Percentiles rank a stretch among this genome's conserved stretches.
These are phyloP conservation scores for Carallia pectinifolia DNA, from an alignment of 345 rosid genomes.

Conservation along the genomic window DNA sequence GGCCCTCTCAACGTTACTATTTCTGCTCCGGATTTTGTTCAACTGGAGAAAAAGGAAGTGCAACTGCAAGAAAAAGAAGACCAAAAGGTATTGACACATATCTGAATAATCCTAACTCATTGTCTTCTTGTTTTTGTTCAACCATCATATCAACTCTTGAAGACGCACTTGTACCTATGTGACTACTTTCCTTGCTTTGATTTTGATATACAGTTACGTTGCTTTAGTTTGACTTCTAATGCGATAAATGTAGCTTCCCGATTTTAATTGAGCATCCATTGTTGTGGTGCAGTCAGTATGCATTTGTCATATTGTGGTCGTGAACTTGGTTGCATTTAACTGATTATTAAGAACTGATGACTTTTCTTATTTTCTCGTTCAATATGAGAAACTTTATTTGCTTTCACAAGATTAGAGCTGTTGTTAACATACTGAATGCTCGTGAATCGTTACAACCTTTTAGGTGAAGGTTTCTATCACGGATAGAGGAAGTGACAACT, in stretches of 20 bases:
- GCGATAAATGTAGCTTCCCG: too few species aligned
- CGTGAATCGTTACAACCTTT: slow-evolving; percentile 8
- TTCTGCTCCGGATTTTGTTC: slow-evolving; percentile 53
- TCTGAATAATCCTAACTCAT: not conserved
- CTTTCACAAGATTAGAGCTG: not conserved
- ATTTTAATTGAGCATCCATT: too few species aligned
- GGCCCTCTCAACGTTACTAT: slow-evolving; percentile 43
- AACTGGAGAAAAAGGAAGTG: slow-evolving; percentile 44
- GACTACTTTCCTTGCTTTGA: not conserved
- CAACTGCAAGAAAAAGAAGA: slow-evolving; percentile 48
- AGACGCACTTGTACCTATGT: not conserved
- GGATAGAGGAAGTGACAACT: slow-evolving; percentile 31
- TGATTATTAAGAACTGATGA: not conserved
- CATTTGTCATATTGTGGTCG: too few species aligned
- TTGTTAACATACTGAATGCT: not conserved
- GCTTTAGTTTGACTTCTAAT: not conserved
- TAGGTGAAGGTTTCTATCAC: slow-evolving; percentile 60
- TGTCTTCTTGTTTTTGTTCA: not conserved
- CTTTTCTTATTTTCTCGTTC: not conserved
- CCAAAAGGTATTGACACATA: slow-evolving; percentile 42
- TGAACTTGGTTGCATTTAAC: not conserved
- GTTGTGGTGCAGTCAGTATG: too few species aligned
- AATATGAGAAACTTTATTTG: not conserved
- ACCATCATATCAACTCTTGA: not conserved
- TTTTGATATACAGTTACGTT: not conserved